phyloP scores from a whole-genome alignment of 2,329 filamentous ascomycete species.

The Eutypella sp. region DNA sequence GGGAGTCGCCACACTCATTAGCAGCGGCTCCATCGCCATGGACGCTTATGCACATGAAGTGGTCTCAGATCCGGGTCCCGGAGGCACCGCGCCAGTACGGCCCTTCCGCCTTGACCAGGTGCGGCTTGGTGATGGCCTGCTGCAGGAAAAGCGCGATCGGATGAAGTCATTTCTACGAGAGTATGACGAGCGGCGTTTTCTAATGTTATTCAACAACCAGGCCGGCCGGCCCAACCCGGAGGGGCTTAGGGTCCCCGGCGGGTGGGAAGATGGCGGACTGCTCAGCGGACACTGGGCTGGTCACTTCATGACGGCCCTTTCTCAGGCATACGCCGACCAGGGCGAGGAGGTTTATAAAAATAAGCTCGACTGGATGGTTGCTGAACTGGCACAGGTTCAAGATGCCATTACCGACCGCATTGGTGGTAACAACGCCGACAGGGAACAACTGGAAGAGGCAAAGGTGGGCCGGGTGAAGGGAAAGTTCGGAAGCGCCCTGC shows the following conservation, averaged over 20 bases:
- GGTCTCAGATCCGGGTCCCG: conserved; percentile 22
- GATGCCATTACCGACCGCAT: conserved; percentile 26
- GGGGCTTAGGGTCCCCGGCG: conserved; percentile 21
- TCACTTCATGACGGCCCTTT: conserved; percentile 28
- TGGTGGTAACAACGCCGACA: conserved; percentile 4
- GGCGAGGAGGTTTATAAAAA: conserved; percentile 24
- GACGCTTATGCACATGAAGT: conserved; percentile 1
- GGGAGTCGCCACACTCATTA: conserved; percentile 8
- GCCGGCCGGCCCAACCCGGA: conserved; percentile 24
- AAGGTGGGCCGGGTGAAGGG: conserved; percentile 11
- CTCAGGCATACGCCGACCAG: conserved; percentile 28
- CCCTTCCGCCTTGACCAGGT: conserved; percentile 29
- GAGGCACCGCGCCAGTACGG: conserved; percentile 25
- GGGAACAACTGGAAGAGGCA: neutral
- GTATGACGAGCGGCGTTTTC: conserved; percentile 25
- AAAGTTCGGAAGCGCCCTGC: conserved; percentile 13
- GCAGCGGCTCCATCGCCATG: conserved; percentile 1
- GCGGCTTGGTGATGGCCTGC: conserved; percentile 22
- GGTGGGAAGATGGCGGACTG: conserved; percentile 31
- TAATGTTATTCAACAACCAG: conserved; percentile 29
- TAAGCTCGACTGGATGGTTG: conserved; percentile 30
- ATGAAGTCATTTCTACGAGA: conserved; percentile 24
- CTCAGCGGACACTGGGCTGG: conserved; percentile 30
- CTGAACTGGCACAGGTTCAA: conserved; percentile 24
- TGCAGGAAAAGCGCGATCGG: conserved; percentile 29